Conservation (phyloP, 306 rosid genomes). For the Luffa acutangula region DNA sequence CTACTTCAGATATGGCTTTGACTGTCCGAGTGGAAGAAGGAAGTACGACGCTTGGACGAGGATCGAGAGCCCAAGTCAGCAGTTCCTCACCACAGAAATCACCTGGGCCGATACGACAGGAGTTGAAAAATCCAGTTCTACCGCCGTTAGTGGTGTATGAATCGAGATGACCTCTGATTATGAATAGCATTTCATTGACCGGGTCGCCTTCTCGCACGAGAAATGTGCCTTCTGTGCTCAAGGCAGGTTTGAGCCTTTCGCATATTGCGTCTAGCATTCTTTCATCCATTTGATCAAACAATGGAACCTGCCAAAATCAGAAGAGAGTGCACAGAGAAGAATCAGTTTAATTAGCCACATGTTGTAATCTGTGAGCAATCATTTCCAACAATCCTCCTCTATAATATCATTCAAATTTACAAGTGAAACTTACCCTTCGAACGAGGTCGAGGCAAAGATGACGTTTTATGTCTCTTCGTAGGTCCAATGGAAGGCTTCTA, state of each 20-base stretch:
- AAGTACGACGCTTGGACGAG: constrained; percentile 54
- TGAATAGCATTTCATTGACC: constrained; percentile 84
- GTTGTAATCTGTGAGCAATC: not conserved
- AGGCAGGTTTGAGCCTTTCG: constrained; percentile 74
- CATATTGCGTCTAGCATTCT: constrained; percentile 91
- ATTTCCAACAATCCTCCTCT: not conserved
- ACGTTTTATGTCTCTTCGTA: constrained; percentile 83
- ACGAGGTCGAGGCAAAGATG: constrained; percentile 95
- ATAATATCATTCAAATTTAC: not conserved
- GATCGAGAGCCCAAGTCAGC: constrained; percentile 86
- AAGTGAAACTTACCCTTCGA: constrained; percentile 48
- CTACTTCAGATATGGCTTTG: constrained; percentile 70
- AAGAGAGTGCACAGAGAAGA: not conserved
- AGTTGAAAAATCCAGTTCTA: constrained; percentile 83
- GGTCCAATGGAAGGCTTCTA: constrained; percentile 67
- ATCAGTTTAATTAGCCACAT: not conserved
- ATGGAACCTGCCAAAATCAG: constrained; percentile 46
- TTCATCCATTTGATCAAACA: constrained; percentile 95
- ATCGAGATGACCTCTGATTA: constrained; percentile 83
- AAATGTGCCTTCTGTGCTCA: constrained; percentile 69
- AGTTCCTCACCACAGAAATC: constrained; percentile 96
- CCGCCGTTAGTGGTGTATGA: constrained; percentile 94
- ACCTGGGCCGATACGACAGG: constrained; percentile 63
- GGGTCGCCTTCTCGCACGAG: constrained; percentile 88
- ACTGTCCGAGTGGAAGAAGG: constrained; percentile 88